Evolutionary conservation across 2,329 filamentous ascomycete species (phyloP), one percentile per base, ranked within the genome.

Genomic region (Penicillium sp.): DNA sequence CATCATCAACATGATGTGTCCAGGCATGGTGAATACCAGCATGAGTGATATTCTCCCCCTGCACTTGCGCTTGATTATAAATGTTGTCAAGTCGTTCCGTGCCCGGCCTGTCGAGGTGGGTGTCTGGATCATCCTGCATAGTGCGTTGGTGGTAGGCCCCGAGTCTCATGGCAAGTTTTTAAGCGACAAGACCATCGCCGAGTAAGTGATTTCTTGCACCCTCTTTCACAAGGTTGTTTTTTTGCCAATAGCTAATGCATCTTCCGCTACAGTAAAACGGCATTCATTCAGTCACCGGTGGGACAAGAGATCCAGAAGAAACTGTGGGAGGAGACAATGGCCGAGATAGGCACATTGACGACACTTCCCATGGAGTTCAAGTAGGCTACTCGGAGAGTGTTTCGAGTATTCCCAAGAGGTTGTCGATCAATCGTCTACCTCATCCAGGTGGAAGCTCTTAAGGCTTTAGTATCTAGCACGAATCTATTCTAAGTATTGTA

Each of bases 1-100:
- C 10, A 50, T 69, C 37, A 25, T 71, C 40, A 71, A 71, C 48
- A 68, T 68, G 56, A 45, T 69, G 25, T 70, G 67, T 54, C 69
- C 69, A 0, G 69, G 65, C 1, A 56, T 69, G 52, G 56, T 70
- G 6, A 54, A 60, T n/a, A 70, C 66, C 0, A 43, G 42, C 23
- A 60, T 69, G 47, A 64, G 59, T 23, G 56, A 62, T 38, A 21
- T 48, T 25, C 19, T 35, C 2, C 46, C 29, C 10, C 8, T 48
- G 13, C 46, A 35, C 23, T 10, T 48, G 31, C 46, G 46, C 8
- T 48, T 48, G 19, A 48, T 48, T 7, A 6, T 48, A 15, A 48
- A 48, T 5, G 19, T 35, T 35, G 46, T 48, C 31, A 48, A 35
- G 31, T 48, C 46, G 6, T 10, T 48, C 15, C 46, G 46, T 2